Base-by-base conservation (phyloP, 192 early-diverging fungal genomes). In the Pilobolus umbonatus region DNA sequence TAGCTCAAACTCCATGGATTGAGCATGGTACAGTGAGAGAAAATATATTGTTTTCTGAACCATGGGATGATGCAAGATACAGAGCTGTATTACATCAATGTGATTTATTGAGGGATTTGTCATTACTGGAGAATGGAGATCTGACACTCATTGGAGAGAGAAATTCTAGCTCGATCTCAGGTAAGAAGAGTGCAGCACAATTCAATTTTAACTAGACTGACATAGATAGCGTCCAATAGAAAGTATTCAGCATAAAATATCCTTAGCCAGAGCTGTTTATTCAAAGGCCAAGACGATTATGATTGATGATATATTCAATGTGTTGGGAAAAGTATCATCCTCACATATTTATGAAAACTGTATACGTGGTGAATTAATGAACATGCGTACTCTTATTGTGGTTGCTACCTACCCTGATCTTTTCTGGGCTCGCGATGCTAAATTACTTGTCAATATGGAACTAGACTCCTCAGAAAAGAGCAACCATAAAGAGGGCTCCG, bases 221-320 rank as follows among this genome's bases (percentile, higher is more conserved):
- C 32, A 35, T 52, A n/a, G 48, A 6, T 50, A 49, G 4, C 50
- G 21, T 25, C 14, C n/a, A 44, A 5, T 44, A 64, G 62, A 64
- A 11, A 85, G 86, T 0, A 87, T 90, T 56, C 88, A 85, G 54
- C 88, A 89, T 65, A 77, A 91, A 26, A 73, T 91, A 1, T 85
- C 81, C 8, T 76, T 94, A 28, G 90, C 90, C 1, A 79, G 94
- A 11, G 90, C 89, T 0, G 80, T 83, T 4, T 96, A 94, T 57
- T 79, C 83, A 0, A 71, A 79, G 4, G 81, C 84, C 1, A 75
- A 83, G 40, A 84, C 86, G 7, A 72, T 92, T 32, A 62, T 96
- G 2, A 61, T 94, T 31, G 94, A 96, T 53, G 92, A 96, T 61
- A 85, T 85, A 5, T 73, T 96, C 8, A 75, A 72, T 19, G 74